Evolutionary conservation across 345 rosid genomes (phyloP), one percentile per base, ranked within the genome.

Genomic region (Populus nigra): DNA sequence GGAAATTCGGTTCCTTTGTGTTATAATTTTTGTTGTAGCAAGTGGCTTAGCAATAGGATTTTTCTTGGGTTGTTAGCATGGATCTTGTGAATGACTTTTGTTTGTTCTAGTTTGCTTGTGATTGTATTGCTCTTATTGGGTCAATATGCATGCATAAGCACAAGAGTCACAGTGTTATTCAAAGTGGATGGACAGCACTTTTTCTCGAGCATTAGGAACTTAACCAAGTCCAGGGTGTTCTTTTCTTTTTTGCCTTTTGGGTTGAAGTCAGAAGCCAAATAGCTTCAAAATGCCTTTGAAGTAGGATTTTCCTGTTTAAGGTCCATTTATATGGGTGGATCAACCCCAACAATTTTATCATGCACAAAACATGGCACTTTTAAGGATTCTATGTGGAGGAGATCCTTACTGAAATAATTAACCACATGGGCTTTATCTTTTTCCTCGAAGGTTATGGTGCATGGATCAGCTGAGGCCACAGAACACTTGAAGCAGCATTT

Each of bases 401-500:
- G 59, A 68, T 25, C 23, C 50, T 77, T 45, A 22, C 59, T 63
- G 27, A 68, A 29, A 22, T 57, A 50, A 69, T 71, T 77, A 74
- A 65, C n/a, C 18, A 17, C 35, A 39, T n/a, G 6, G 18, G 47
- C 49, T 41, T 12, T 59, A 5, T 68, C 41, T 73, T 77, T 73
- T 43, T 38, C 72, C 33, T 62, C 80, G 79, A 77, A 92, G 99
- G 99, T 96, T 87, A 84, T 96, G 94, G 93, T 96, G 79, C 99
- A 93, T 36, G 99, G 96, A 82, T 92, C 92, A 80, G 98, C 98
- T 5, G 98, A 96, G 87, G 94, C 98, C 41, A 96, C 98, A 1
- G 99, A 93, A 82, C 99, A 93, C 89, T 82, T 96, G 89, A 96
- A 89, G 88, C 96, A 96, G 80, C 97, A 92, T 76, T 92, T 98